Conservation (phyloP, 2,329 filamentous ascomycete species). For the Fusarium pseudocircinatum region DNA sequence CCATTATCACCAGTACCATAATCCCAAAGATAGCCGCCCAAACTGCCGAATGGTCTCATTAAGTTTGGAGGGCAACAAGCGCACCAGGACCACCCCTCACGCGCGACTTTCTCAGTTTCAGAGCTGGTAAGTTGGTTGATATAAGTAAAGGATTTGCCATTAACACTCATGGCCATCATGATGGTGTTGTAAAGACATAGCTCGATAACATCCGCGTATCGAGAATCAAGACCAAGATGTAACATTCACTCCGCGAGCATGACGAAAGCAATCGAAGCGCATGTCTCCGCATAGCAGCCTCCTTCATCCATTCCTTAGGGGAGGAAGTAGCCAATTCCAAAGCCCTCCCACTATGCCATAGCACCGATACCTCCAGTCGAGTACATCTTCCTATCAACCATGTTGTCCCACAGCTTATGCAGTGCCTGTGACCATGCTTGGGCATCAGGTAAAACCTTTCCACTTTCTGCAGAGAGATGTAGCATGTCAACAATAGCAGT, state of each 20-base stretch:
- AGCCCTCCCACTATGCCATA: conserved; percentile 45
- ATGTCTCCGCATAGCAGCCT: conserved; percentile 25
- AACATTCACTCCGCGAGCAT: conserved; percentile 68
- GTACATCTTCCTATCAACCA: conserved; percentile 67
- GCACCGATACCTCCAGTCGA: conserved; percentile 68
- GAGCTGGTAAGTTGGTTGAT: conserved; percentile 66
- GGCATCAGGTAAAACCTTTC: conserved; percentile 29
- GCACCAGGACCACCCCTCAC: conserved; percentile 55
- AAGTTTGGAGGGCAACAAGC: conserved; percentile 71
- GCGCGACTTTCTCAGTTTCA: background rate
- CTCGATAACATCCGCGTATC: conserved; percentile 69
- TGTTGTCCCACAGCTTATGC: conserved; percentile 64
- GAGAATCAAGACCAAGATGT: conserved; percentile 61
- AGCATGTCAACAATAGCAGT: conserved; percentile 66
- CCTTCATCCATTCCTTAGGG: conserved; percentile 17
- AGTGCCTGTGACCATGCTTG: conserved; percentile 51
- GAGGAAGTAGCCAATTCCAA: conserved; percentile 33
- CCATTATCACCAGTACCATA: conserved; percentile 44
- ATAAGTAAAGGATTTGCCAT: conserved; percentile 68
- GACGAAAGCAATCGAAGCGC: conserved; percentile 57
- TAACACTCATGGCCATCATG: conserved; percentile 64
- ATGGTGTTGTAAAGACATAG: conserved; percentile 69
- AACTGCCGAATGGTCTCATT: conserved; percentile 61
- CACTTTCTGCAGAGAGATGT: conserved; percentile 17
- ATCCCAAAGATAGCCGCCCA: conserved; percentile 67